Evolutionary conservation across 176 grass and related monocot species (phyloP), one percentile per base, ranked within the genome.

Genomic region (Phragmites australis): DNA sequence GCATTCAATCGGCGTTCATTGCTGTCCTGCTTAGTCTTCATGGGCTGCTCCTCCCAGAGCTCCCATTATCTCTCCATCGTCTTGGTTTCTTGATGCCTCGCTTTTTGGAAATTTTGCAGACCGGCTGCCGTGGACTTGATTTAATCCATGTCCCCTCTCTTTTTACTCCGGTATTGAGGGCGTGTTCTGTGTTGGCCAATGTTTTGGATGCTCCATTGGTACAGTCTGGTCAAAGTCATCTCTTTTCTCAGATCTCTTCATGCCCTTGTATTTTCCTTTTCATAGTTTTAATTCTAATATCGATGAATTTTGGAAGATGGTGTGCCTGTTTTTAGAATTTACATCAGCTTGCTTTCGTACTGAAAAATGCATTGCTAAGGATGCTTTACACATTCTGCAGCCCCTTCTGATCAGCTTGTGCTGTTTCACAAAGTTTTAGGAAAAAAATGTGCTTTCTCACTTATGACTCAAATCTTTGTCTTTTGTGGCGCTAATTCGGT

Each of bases 201-300:
- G 32, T 78, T 43, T 14, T 44, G 43, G 54, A 51, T 85, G 53
- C 10, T 41, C 42, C 43, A 62, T 85, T 48, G 13, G 44, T 74
- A 48, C 55, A 55, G 8, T 42, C 44, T 68, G 54, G 71, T 82
- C 63, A 61, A 76, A 52, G 32, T 34, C 47, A 27, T 78, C 29
- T 75, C 8, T 75, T 77, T 60, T 75, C 76, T 81, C 52, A 84
- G 75, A 88, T 84, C 81, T 75, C 74, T 26, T 25, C 50, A 37
- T 72, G 67, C 9, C 25, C 23, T 74, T 29, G 41, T 47, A 41
- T 74, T 65, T 78, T 7, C 4, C 21, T 8, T 39, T 72, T 64
- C n/a, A 3, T 13, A 23, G 25, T 67, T 44, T 29, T 15, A 22
- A 10, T 42, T 34, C 44, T 72, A 30, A 23, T 45, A 21, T 34